phyloP scores from a whole-genome alignment of 345 rosid genomes.

The Turritis glabra region DNA sequence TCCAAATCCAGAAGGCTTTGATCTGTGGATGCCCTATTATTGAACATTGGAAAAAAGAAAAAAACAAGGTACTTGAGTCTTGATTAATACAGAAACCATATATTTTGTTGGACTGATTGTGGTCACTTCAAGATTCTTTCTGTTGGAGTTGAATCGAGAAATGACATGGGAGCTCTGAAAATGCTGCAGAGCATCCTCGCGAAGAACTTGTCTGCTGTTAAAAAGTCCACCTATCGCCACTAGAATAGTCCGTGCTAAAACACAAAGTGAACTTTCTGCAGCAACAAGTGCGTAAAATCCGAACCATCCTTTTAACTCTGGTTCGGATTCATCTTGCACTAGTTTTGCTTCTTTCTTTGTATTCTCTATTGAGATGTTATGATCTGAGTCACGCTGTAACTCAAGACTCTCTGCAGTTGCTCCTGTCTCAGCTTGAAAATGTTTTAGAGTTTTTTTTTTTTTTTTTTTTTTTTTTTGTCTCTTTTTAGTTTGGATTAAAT shows the following conservation, averaged over 20 bases:
- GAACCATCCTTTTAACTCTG: slow-evolving; percentile 55
- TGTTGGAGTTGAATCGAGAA: slow-evolving; percentile 92
- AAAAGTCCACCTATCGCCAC: slow-evolving; percentile 69
- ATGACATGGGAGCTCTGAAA: slow-evolving; percentile 85
- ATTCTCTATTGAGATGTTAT: slow-evolving; percentile 57
- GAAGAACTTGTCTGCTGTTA: slow-evolving; percentile 78
- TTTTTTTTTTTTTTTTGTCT: no score
- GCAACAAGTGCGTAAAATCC: slow-evolving; percentile 61
- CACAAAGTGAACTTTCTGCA: slow-evolving; percentile 69
- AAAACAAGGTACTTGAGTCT: slow-evolving; percentile 8
- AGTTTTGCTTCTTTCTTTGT: slow-evolving; percentile 68
- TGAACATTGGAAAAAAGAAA: not conserved
- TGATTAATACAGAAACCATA: not conserved
- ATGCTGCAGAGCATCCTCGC: slow-evolving; percentile 70
- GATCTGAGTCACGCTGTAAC: slow-evolving; percentile 52
- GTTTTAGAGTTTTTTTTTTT: no score
- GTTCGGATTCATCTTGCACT: slow-evolving; percentile 76
- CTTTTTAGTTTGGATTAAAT: no score
- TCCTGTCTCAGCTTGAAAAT: slow-evolving; percentile 42
- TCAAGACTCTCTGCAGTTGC: slow-evolving; percentile 41
- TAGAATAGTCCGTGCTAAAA: slow-evolving; percentile 67
- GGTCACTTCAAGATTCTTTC: slow-evolving; percentile 84
- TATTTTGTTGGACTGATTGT: not conserved
- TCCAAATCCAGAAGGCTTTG: slow-evolving; percentile 92
- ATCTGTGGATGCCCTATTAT: slow-evolving; percentile 81